phyloP scores from a whole-genome alignment of 768 basidiomycete species.

The Leccinum incarnatum region DNA sequence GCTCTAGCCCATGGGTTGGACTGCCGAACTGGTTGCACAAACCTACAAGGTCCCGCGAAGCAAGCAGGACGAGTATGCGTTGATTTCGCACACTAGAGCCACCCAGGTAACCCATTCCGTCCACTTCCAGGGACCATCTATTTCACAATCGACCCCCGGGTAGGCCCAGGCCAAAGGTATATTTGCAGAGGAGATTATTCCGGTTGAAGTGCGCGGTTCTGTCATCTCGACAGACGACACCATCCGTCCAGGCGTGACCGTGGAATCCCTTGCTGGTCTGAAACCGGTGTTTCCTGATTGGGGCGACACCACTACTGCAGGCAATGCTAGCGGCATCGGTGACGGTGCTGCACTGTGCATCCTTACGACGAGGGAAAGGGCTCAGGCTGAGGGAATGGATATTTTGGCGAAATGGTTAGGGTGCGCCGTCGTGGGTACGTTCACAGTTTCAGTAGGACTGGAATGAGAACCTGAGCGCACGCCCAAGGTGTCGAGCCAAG shows the following conservation, averaged over 20 bases:
- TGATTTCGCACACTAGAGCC: slow-evolving; percentile 77
- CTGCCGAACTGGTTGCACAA: slow-evolving; percentile 86
- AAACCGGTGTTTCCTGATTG: slow-evolving; percentile 88
- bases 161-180: slow-evolving; percentile 67
- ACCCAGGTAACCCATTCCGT: slow-evolving; percentile 42
- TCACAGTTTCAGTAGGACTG: neutral
- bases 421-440: slow-evolving; percentile 70
- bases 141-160: neutral
- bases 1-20: slow-evolving; percentile 89
- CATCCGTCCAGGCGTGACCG: slow-evolving; percentile 79
- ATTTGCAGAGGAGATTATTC: slow-evolving; percentile 88
- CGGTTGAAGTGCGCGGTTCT: slow-evolving; percentile 69
- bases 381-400: slow-evolving; percentile 72
- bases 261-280: slow-evolving; percentile 70
- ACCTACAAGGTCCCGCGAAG: slow-evolving; percentile 73
- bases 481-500: slow-evolving; percentile 65
- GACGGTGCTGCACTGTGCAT: slow-evolving; percentile 90
- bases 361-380: slow-evolving; percentile 75
- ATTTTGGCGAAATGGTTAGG: slow-evolving; percentile 84
- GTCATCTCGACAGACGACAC: slow-evolving; percentile 79
- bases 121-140: neutral
- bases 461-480: slow-evolving; percentile 2
- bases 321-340: slow-evolving; percentile 85
- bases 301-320: slow-evolving; percentile 75
- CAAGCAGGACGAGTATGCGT: slow-evolving; percentile 87